phyloP scores from a whole-genome alignment of 2,329 filamentous ascomycete species.

The Claviceps fusiformis region DNA sequence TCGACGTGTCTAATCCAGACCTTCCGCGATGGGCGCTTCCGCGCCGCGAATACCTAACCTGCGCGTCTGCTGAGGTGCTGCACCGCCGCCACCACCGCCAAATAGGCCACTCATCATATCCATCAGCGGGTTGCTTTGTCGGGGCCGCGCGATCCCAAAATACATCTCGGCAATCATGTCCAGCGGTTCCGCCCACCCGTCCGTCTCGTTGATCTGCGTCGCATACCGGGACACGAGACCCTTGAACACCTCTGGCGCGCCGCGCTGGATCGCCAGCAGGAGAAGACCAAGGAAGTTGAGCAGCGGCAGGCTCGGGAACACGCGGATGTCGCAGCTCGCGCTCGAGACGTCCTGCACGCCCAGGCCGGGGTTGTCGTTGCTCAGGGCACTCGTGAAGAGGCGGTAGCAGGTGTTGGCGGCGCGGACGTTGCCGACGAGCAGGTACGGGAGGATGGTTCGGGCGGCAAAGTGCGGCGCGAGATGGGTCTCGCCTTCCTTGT shows the following conservation, averaged over 20 bases:
- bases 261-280: constrained; percentile 70
- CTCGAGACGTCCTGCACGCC: constrained; percentile 70
- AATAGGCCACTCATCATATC: constrained; percentile 98
- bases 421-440: constrained; percentile 79
- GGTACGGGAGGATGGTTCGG: constrained; percentile 78
- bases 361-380: constrained; percentile 35
- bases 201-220: constrained; percentile 60
- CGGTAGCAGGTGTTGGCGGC: constrained; percentile 74
- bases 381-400: constrained; percentile 35
- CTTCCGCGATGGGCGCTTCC: constrained; percentile 41
- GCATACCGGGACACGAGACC: constrained; percentile 75
- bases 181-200: constrained; percentile 67
- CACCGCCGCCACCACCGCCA: constrained; percentile 57
- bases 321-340: constrained; percentile 55
- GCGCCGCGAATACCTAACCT: constrained; percentile 30
- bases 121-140: constrained; percentile 82
- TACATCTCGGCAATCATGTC: constrained; percentile 92
- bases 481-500: constrained; percentile 75
- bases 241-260: constrained; percentile 62
- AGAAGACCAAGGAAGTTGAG: constrained; percentile 87
- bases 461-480: constrained; percentile 77
- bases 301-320: constrained; percentile 85
- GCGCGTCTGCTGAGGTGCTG: constrained; percentile 22
- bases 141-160: constrained; percentile 78
- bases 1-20: constrained; percentile 35